Evolutionary conservation across 2,329 filamentous ascomycete genomes (phyloP), one percentile per base, ranked within the genome.

Genomic region (Cladosporium sp.): DNA sequence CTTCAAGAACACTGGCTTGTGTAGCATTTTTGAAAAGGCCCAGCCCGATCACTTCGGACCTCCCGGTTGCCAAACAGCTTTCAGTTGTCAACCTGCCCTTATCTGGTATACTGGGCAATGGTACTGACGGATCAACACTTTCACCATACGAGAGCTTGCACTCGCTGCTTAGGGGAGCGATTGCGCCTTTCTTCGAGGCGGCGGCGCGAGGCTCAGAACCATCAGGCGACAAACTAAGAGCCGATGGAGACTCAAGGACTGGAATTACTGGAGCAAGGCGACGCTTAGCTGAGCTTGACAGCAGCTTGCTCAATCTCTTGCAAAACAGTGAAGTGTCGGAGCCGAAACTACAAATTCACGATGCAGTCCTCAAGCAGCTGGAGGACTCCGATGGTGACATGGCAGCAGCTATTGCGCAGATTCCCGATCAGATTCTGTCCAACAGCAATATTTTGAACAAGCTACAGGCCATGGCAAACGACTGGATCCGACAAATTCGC

Each of bases 401-500:
- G 21, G 90, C 90, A 69, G 88, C 93, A 1, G 88, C 89, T 0
- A 87, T 93, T 52, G 92, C 97, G 52, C 80, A 92, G 67, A 91
- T 99, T 56, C 90, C 92, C 2, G 74, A 86, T 10, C 80, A 86
- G 12, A 85, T 96, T n/a, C 83, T 97, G 37, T 89, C 92, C 66
- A 95, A 97, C 79, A 97, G 92, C 73, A 88, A 88, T 12, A 96
- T 99, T 71, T 89, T 97, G 73, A 99, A 99, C 79, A 93, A 90
- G 72, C 83, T 99, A 44, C 95, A 98, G 77, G 90, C 91, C 60
- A 95, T 90, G 58, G 95, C 98, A 67, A 99, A 98, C 78, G 89
- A 90, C 69, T 99, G 95, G 95, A 99, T 99, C 81, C 96, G 96
- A 81, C 96, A 94, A 12, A 99, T 99, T 70, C 94, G 97, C 77